Conservation (phyloP, 148 eudicot genomes). For the Fagopyrum tataricum region DNA sequence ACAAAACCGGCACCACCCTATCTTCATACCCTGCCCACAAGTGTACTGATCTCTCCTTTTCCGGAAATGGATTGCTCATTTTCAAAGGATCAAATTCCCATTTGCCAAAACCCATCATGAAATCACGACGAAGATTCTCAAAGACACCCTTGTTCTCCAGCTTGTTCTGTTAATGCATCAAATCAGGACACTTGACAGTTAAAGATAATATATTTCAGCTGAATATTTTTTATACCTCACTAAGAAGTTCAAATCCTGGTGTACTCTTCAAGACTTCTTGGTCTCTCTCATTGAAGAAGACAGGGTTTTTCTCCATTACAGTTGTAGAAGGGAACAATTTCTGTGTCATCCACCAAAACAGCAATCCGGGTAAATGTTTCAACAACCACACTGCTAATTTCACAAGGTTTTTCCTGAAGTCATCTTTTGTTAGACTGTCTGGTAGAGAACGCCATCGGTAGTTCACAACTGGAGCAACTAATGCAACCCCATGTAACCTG, state of each 20-base stretch:
- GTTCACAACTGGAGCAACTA: conserved; percentile 58
- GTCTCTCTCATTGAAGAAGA: conserved; percentile 45
- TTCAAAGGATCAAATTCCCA: conserved; percentile 59
- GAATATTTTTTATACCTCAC: conserved; percentile 34
- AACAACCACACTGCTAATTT: conserved; percentile 33
- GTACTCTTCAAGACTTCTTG: conserved; percentile 53
- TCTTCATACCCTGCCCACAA: conserved; percentile 52
- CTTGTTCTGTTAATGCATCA: conserved; percentile 29
- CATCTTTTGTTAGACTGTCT: conserved; percentile 34
- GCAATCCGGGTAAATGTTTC: conserved; percentile 43
- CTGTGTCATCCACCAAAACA: conserved; percentile 82
- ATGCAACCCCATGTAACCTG: conserved; percentile 70
- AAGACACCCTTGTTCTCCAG: conserved; percentile 32
- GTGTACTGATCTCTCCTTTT: conserved; percentile 36
- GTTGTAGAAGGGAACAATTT: conserved; percentile 43
- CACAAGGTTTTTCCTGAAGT: conserved; percentile 41
- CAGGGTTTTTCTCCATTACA: conserved; percentile 50
- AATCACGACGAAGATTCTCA: conserved; percentile 38
- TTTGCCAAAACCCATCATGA: conserved; percentile 39
- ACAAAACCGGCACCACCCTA: conserved; percentile 37
- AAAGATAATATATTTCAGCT: too few species aligned
- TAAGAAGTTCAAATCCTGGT: conserved; percentile 53
- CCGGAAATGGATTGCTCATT: conserved; percentile 27
- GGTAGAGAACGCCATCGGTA: conserved; percentile 75
- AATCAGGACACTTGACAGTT: too few species aligned